Conservation (phyloP, 768 basidiomycete genomes). For the Mycena leptocephala region DNA sequence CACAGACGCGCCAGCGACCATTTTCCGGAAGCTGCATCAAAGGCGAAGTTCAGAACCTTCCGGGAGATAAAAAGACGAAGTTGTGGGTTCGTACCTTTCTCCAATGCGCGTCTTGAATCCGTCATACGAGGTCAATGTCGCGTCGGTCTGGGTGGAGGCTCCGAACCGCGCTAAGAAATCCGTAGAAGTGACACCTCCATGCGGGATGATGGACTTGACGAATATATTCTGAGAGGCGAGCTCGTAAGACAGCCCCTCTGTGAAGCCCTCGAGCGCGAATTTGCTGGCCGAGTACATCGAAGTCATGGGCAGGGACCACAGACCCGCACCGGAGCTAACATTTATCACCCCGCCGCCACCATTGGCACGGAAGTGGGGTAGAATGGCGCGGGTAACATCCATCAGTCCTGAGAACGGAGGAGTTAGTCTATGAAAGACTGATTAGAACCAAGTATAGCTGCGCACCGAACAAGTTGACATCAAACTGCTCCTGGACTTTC, state of each 20-base stretch:
- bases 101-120: conserved; percentile 21
- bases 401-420: conserved; percentile 31
- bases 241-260: conserved; percentile 39
- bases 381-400: conserved; percentile 39
- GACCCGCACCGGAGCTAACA: conserved; percentile 39
- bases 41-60: background rate
- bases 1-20: conserved; percentile 24
- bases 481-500: conserved; percentile 38
- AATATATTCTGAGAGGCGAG: conserved; percentile 41
- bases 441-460: background rate
- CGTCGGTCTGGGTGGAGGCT: conserved; percentile 19
- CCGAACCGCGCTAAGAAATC: conserved; percentile 30
- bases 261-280: conserved; percentile 44
- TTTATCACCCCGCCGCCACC: conserved; percentile 38
- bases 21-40: conserved; percentile 28
- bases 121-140: conserved; percentile 26
- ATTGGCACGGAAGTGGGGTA: conserved; percentile 41
- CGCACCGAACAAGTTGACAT: conserved; percentile 41
- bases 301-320: conserved; percentile 35
- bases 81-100: conserved; percentile 25
- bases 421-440: background rate
- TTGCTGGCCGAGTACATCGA: conserved; percentile 42
- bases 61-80: too few relatives aligned
- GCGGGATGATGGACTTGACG: conserved; percentile 39
- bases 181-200: conserved; percentile 38